Base-by-base conservation (phyloP, 192 early-diverging fungal species). In the Coemansia sp. region DNA sequence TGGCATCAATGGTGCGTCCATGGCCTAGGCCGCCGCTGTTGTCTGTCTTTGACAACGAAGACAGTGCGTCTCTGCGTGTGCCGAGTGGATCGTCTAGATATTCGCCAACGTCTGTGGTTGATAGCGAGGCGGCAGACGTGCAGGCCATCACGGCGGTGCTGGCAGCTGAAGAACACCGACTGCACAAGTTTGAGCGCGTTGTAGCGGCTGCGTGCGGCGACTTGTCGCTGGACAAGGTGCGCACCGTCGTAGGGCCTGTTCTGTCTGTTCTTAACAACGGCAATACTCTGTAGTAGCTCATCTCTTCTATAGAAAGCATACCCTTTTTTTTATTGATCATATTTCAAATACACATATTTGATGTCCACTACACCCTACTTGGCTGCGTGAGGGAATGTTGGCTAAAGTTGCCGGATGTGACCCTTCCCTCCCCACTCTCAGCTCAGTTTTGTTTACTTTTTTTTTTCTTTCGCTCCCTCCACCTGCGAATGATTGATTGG, bases 151-250 rank as follows among this genome's bases (percentile, higher is more conserved):
- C 38, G 12, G 68, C 72, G 12, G 76, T 56, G 65, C 72, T 84
- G 61, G 55, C 41, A 54, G 60, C 48, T 0, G 81, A 84, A 45
- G 73, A 84, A 68, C 67, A 67, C 65, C 64, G 81, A 38, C 72
- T 84, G 61, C 70, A 62, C 51, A 84, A 84, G 73, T 61, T 84
- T 11, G 81, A 84, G 70, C 76, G 76, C n/a, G 81, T 84, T 6
- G 76, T 84, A 35, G 51, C 76, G 14, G 81, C 81, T 15, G 81
- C 81, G 8, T 84, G 81, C 48, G 81, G 81, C 35, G 76, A 84
- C 37, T 43, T 84, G 73, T 33, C 81, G n/a, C 64, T 84, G 37
- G 81, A 84, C 67, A 57, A 70, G 14, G 81, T 84, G 61, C 73
- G 81, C 20, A 73, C 72, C 5, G 81, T 78, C 7, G 81, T 84